Evolutionary conservation across 306 rosid species (phyloP), one percentile per base, ranked within the genome.

Genomic region (Oemleria cerasiformis): DNA sequence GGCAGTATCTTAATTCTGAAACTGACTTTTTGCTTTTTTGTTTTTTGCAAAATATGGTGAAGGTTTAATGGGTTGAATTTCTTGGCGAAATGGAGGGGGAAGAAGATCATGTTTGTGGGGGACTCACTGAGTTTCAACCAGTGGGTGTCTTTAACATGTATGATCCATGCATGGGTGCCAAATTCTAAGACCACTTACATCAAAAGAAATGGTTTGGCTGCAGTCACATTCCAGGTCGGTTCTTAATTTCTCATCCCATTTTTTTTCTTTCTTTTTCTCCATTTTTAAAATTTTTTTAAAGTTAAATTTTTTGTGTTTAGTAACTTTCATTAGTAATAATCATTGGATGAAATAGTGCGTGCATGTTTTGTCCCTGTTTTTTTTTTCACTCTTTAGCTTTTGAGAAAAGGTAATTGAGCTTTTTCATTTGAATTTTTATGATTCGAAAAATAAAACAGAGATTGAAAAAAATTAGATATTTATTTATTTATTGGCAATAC

Each of bases 21-120:
- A 25, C 30, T 2, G 30, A 25, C 2, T 1, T 25, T 25, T 25
- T 25, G 1, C 2, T 25, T 25, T 25, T 25, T 25, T 3, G 3
- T 30, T 3, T 12, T 21, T 36, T 0, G n/a, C 2, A 1, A 4
- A 45, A 45, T 45, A 9, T n/a, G 8, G 49, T 65, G 56, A 77
- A 94, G 98, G 88, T 94, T 94, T 75, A 87, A 91, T 74, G 97
- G 95, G 71, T 36, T 83, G 85, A 23, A 58, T 42, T 87, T 94
- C 56, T 44, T 91, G 79, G 81, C 82, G 76, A 81, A 66, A 75
- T 82, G 91, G 87, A 89, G 79, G n/a, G 98, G 97, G 67, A 91
- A 94, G 85, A 94, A 87, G 88, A 86, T 94, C 4, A 94, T 91
- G 98, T 94, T 91, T 59, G 97, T 94, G 13, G 98, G 98, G 16